Evolutionary conservation across 1,284 basidiomycete genomes (phyloP), one percentile per base, ranked within the genome.

Genomic region (Melampsora medusae): DNA sequence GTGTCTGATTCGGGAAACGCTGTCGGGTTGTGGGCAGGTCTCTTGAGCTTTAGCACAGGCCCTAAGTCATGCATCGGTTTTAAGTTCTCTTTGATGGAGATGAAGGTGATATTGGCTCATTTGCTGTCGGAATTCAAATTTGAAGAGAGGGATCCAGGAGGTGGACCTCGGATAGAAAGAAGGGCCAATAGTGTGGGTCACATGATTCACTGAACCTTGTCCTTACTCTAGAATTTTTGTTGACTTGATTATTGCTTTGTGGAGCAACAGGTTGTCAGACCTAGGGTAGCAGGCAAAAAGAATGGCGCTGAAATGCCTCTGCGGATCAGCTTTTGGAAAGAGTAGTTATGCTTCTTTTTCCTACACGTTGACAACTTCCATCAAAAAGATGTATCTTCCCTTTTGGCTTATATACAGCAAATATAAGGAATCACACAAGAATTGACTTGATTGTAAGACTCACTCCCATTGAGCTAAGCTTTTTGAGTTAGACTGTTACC

Each of bases 21-120:
- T 28, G 19, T 38, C 33, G 87, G 89, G 0, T 83, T 90, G 0
- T 89, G 86, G 86, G 84, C 86, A 17, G 86, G 89, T 78, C 77
- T 87, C 79, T 82, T 90, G 66, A 86, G 87, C 0, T 91, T 90
- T 84, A 79, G 88, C 2, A 87, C 87, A 19, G 78, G 78, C 2
- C 62, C 77, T 10, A 42, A 75, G 9, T 46, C 74, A 2, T 78
- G 78, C 49, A 77, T 78, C 22, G 78, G 78, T 7, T 77, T 53
- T 60, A 69, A 69, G 49, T 59, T 56, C 42, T 19, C 35, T n/a
- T 12, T 67, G 22, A 25, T 67, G 38, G 65, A 67, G 46, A 49
- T 67, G 38, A 67, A 67, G 28, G 42, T 67, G n/a, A 46, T 67
- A 4, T 22, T 67, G 22, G 38, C 38, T 16, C 38, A 46, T 28